A percentile compares a stretch with the other conserved stretches of the same genome.
Evolutionary conservation across 768 basidiomycete species (phyloP).

Genomic region (Tulasnella sp.): DNA sequence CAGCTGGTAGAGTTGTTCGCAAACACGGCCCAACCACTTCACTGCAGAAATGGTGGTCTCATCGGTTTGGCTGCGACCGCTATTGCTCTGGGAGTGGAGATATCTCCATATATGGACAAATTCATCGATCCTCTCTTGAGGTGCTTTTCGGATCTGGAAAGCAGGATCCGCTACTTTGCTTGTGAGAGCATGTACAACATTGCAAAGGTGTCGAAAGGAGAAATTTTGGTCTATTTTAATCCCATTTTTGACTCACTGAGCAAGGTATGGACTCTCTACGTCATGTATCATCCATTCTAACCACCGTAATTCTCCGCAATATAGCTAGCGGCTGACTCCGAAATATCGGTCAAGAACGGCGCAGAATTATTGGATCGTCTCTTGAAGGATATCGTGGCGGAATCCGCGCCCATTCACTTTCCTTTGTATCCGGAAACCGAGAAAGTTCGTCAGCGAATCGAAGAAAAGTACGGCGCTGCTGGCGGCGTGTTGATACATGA

Average conservation of each 20-base stretch:
- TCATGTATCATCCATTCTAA: not conserved
- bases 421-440: constrained; percentile 76
- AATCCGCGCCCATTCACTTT: constrained; percentile 89
- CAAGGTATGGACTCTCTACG: constrained; percentile 44
- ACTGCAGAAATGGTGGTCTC: constrained; percentile 85
- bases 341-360: constrained; percentile 93
- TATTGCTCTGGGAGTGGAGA: constrained; percentile 89
- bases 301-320: constrained; percentile 1
- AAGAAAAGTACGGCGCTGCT: constrained; percentile 31
- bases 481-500: constrained; percentile 54
- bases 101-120: constrained; percentile 87
- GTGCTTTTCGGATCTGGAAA: constrained; percentile 90
- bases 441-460: constrained; percentile 37
- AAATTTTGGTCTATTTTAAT: constrained; percentile 93
- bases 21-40: constrained; percentile 65
- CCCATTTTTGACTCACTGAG: constrained; percentile 95
- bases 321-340: constrained; percentile 91
- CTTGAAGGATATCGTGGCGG: constrained; percentile 96
- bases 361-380: constrained; percentile 92
- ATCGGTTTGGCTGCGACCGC: constrained; percentile 94
- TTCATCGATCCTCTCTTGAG: constrained; percentile 79
- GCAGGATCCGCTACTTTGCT: constrained; percentile 91
- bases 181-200: constrained; percentile 98
- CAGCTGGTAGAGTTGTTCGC: constrained; percentile 92
- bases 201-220: constrained; percentile 92